Base-by-base conservation (phyloP, 1,284 basidiomycete genomes). In the Trametes hirsuta region DNA sequence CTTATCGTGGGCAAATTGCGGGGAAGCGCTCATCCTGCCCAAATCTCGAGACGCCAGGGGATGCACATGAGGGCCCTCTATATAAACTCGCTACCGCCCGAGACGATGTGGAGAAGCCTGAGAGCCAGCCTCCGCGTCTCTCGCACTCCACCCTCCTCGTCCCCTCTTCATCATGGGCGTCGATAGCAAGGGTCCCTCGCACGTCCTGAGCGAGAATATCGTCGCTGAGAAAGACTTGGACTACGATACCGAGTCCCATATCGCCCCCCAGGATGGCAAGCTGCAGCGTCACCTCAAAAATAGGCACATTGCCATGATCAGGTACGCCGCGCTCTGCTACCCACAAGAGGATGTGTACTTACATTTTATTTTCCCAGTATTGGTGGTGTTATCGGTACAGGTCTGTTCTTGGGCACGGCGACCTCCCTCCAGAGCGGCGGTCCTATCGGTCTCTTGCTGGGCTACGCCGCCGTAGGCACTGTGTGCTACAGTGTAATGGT, bases 351-450 rank as follows among this genome's bases (percentile, higher is more conserved):
- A 47, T 52, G 18, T 22, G 35, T 37, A 14, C 49, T 52, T 22
- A 53, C 22, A 21, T 3, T 24, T 12, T 10, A 39, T 25, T 37
- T n/a, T 36, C 40, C 4, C 44, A 77, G 75, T 75, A 77, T 77
- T 54, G 75, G 75, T 59, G 75, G 74, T 76, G 90, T 92, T 60
- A 91, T 92, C 65, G 90, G 90, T 57, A 91, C 89, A 55, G 84
- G 85, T 64, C 76, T 88, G 25, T 87, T 87, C 73, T 73, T 90
- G 62, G 88, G 89, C 53, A 90, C 87, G 10, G 87, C 83, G 3
- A 80, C 60, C 48, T 75, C 85, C 25, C 74, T 90, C 18, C 67
- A 63, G 25, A 71, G 81, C 59, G 87, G 86, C 55, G 89, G 87
- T 30, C 88, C 73, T 14, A 65, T 76, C 72, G 87, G 88, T 72